Conservation (phyloP, 2,329 filamentous ascomycete species). For the Sporothrix protearum region DNA sequence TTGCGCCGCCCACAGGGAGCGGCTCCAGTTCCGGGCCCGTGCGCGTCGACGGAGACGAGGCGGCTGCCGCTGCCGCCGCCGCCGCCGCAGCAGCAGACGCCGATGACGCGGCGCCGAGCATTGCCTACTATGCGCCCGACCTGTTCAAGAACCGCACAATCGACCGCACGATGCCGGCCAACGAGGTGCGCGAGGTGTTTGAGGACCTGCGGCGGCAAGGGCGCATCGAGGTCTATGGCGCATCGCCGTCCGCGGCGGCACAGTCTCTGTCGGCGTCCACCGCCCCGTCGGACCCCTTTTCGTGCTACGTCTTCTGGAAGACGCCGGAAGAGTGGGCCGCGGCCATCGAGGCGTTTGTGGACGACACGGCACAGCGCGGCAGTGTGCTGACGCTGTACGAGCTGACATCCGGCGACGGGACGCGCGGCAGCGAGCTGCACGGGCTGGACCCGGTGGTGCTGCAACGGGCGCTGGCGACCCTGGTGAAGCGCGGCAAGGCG, state of each 20-base stretch:
- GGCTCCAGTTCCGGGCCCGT: conserved; percentile 32
- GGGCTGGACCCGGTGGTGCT: conserved; percentile 84
- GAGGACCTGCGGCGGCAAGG: conserved; percentile 58
- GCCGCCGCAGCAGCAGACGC: not conserved
- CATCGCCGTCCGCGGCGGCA: conserved; percentile 29
- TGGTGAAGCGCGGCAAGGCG: conserved; percentile 87
- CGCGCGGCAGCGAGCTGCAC: conserved; percentile 70
- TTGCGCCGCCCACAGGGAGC: conserved; percentile 39
- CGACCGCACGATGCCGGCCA: conserved; percentile 47
- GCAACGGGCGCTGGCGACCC: conserved; percentile 69
- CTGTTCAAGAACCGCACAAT: conserved; percentile 59
- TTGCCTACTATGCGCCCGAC: conserved; percentile 30
- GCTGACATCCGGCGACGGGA: conserved; percentile 80
- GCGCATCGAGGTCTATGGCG: conserved; percentile 55
- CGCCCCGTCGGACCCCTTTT: conserved; percentile 48
- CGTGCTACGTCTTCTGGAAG: conserved; percentile 74
- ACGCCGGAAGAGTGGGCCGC: conserved; percentile 88
- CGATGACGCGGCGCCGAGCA: conserved; percentile 14
- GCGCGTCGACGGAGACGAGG: conserved; percentile 41
- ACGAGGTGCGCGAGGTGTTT: conserved; percentile 56
- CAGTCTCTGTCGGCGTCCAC: conserved; percentile 9
- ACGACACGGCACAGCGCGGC: conserved; percentile 83
- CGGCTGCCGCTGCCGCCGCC: conserved; percentile 12
- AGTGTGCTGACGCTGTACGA: conserved; percentile 91
- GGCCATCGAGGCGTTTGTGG: conserved; percentile 73